These are phyloP conservation scores for Phaeosphaeriaceae sp. DNA, from an alignment of 2,329 filamentous ascomycete genomes.

Conservation along the genomic window DNA sequence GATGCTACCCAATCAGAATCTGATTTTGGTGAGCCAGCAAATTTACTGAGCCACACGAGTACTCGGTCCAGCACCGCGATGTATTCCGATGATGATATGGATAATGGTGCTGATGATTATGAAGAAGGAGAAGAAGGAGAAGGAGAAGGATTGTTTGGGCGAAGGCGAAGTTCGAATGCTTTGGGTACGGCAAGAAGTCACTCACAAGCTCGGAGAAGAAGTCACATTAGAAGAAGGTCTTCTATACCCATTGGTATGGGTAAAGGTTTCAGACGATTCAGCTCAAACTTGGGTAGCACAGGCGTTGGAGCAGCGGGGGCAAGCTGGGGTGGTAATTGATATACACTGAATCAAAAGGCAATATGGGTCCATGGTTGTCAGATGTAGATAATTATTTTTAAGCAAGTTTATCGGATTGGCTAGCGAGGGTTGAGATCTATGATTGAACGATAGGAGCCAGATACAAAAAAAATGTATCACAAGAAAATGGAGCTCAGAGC, in stretches of 20 bases:
- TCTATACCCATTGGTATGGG: slow-evolving; percentile 57
- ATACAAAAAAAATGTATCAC: too few species aligned
- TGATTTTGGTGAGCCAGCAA: slow-evolving; percentile 47
- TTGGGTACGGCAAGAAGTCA: slow-evolving; percentile 26
- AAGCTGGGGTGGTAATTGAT: slow-evolving; percentile 42
- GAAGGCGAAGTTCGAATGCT: slow-evolving; percentile 21
- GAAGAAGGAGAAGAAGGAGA: too few species aligned
- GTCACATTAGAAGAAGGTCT: slow-evolving; percentile 44
- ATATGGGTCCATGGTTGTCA: too few species aligned
- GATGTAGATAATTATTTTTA: too few species aligned
- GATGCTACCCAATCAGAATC: slow-evolving; percentile 39
- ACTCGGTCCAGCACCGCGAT: slow-evolving; percentile 35
- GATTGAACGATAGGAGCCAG: too few species aligned
- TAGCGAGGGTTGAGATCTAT: too few species aligned
- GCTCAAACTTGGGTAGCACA: slow-evolving; percentile 53
- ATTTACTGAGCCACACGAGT: slow-evolving; percentile 43
- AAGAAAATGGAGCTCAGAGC: too few species aligned
- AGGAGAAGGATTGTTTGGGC: slow-evolving; percentile 1
- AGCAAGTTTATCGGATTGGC: too few species aligned
- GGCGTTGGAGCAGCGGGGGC: slow-evolving; percentile 43
- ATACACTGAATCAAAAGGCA: neutral
- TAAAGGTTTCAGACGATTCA: slow-evolving; percentile 51
- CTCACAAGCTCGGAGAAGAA: slow-evolving; percentile 43
- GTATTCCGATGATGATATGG: slow-evolving; percentile 31
- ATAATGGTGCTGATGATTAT: slow-evolving; percentile 13